These are phyloP conservation scores for Ogataea allantospora DNA, from an alignment of 805 yeast species.

Conservation along the genomic window DNA sequence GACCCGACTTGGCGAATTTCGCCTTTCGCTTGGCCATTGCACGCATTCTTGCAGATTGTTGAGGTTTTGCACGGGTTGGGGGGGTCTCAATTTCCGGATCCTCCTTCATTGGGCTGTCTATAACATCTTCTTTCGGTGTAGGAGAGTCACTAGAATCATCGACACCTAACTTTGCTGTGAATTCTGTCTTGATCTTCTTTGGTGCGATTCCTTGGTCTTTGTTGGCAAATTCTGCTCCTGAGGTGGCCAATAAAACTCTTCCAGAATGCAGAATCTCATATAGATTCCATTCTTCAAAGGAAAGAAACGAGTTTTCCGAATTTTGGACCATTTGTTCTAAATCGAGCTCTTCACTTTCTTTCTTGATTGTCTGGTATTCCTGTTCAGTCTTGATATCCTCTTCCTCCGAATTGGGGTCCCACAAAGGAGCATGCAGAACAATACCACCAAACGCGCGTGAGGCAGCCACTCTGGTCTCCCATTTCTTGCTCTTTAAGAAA, in stretches of 20 bases:
- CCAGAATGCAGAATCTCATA: constrained; percentile 49
- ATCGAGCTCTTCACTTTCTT: constrained; percentile 30
- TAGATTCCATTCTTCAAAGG: constrained; percentile 52
- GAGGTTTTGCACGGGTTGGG: constrained; percentile 6
- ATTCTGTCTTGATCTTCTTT: constrained; percentile 30
- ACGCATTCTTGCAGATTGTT: constrained; percentile 72
- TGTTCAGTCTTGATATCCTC: constrained; percentile 20
- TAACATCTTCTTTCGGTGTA: constrained; percentile 14
- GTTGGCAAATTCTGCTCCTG: constrained; percentile 41
- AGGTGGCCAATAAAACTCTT: constrained; percentile 60
- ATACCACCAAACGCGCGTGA: constrained; percentile 95
- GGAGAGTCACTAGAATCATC: constrained; percentile 25
- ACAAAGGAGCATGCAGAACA: constrained; percentile 67
- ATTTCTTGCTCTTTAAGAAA: constrained; percentile 71
- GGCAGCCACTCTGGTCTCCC: constrained; percentile 97
- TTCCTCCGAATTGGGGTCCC: constrained; percentile 72
- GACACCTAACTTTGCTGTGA: constrained; percentile 32
- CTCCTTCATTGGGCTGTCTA: constrained; percentile 9
- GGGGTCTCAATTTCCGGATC: constrained; percentile 5
- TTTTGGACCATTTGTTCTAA: constrained; percentile 39
- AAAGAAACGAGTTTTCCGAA: constrained; percentile 45
- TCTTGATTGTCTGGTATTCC: constrained; percentile 4
- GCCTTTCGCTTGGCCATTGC: constrained; percentile 95
- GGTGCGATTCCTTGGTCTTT: constrained; percentile 9
- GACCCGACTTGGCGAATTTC: constrained; percentile 59